Evolutionary conservation across 208 protist genomes (phyloP).

Genomic region (Trypanosoma theileri): DNA sequence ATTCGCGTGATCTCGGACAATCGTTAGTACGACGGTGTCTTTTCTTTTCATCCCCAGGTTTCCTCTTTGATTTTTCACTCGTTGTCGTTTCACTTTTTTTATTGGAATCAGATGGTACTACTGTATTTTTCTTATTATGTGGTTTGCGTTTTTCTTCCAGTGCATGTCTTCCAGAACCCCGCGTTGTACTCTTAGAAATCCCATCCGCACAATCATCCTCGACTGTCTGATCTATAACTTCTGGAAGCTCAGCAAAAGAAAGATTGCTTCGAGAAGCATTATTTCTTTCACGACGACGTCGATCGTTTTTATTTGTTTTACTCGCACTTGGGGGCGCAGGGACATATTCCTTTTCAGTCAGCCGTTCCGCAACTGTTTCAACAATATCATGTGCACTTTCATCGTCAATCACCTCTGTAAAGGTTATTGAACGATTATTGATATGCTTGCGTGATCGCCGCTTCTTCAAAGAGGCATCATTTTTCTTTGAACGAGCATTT

Average conservation of each 20-base stretch:
- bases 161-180: neutral
- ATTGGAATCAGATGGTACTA: neutral
- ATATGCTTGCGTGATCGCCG: constrained; percentile 19
- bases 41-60: neutral
- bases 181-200: neutral
- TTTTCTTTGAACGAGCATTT: neutral
- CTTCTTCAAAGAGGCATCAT: constrained; percentile 25
- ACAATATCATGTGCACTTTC: neutral
- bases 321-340: neutral
- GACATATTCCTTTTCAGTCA: neutral
- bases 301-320: neutral
- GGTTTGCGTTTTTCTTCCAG: neutral
- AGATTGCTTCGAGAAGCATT: constrained; percentile 7
- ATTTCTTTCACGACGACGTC: constrained; percentile 5
- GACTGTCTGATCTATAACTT: neutral
- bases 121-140: neutral
- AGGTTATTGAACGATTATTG: constrained; percentile 56
- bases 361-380: neutral
- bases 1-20: constrained; percentile 7
- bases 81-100: neutral
- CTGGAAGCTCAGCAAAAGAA: constrained; percentile 10
- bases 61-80: neutral
- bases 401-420: constrained; percentile 40
- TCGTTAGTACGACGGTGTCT: neutral
- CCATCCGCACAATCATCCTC: neutral